Conservation (phyloP, 2,329 filamentous ascomycete genomes). For the Zarea fungicola region DNA sequence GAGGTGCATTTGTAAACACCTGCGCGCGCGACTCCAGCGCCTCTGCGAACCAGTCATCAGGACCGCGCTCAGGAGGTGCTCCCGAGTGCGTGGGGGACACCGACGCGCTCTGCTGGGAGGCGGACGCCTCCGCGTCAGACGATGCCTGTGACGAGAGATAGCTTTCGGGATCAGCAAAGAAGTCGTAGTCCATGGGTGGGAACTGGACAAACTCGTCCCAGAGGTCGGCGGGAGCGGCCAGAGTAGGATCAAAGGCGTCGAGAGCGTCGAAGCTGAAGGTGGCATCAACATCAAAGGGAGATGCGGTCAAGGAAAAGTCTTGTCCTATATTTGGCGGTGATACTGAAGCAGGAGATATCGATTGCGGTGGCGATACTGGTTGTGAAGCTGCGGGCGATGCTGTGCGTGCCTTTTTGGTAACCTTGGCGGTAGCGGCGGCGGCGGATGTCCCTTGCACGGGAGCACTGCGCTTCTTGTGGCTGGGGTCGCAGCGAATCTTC, state of each 20-base stretch:
- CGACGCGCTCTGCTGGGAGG: slow-evolving; percentile 22
- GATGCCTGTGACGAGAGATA: slow-evolving; percentile 37
- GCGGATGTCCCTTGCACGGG: slow-evolving; percentile 23
- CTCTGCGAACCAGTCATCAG: slow-evolving; percentile 8
- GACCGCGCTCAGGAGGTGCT: slow-evolving; percentile 12
- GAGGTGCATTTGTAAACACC: background rate
- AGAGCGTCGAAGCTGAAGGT: slow-evolving; percentile 9
- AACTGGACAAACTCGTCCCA: slow-evolving; percentile 46
- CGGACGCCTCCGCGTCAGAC: slow-evolving; percentile 17
- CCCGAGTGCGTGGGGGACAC: background rate
- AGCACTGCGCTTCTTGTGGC: slow-evolving; percentile 46
- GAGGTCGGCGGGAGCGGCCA: slow-evolving; percentile 21
- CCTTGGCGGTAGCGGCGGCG: slow-evolving; percentile 2
- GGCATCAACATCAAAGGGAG: slow-evolving; percentile 18
- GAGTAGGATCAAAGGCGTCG: slow-evolving; percentile 16
- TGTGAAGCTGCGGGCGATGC: slow-evolving; percentile 15
- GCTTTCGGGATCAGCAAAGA: slow-evolving; percentile 39
- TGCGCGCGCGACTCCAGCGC: slow-evolving; percentile 10
- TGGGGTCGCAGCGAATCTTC: slow-evolving; percentile 59
- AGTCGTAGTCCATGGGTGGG: slow-evolving; percentile 38
- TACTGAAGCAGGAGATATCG: slow-evolving; percentile 1
- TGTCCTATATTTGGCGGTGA: slow-evolving; percentile 1
- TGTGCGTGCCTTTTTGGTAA: slow-evolving; percentile 10
- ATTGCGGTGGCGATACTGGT: slow-evolving; percentile 11
- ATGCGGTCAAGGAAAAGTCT: slow-evolving; percentile 7